A percentile compares a stretch with the other conserved stretches of the same genome.
phyloP scores from a whole-genome alignment of 306 rosid species.

The Acacia confusa region DNA sequence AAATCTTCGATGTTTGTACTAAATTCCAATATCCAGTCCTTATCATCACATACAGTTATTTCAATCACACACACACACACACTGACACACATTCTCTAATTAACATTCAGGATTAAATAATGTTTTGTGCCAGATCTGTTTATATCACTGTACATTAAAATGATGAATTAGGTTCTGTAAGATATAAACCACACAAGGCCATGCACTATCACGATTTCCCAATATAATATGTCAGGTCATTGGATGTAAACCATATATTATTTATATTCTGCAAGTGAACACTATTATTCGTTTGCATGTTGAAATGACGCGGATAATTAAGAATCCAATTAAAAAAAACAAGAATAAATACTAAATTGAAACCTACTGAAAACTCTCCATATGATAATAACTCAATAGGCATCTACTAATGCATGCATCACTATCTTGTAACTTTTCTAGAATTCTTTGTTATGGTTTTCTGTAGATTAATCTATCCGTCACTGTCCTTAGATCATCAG shows the following conservation, averaged over 20 bases:
- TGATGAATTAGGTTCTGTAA: neutral
- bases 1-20: neutral
- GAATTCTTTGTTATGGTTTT: neutral
- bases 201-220: neutral
- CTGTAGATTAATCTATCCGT: neutral
- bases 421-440: neutral
- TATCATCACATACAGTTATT: neutral
- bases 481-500: neutral
- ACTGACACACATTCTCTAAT: neutral
- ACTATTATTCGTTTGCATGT: neutral
- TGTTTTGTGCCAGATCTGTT: neutral
- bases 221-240: neutral
- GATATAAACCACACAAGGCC: neutral
- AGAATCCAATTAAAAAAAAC: neutral
- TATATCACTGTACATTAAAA: neutral
- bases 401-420: neutral
- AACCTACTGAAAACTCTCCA: neutral
- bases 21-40: neutral
- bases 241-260: neutral
- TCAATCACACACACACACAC: neutral
- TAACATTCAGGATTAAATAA: neutral
- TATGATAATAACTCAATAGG: neutral
- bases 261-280: neutral
- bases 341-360: constrained; percentile 7
- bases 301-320: neutral